These are phyloP conservation scores for Parietichytrium sp. DNA, from an alignment of 108 stramenopile species.

Conservation along the genomic window DNA sequence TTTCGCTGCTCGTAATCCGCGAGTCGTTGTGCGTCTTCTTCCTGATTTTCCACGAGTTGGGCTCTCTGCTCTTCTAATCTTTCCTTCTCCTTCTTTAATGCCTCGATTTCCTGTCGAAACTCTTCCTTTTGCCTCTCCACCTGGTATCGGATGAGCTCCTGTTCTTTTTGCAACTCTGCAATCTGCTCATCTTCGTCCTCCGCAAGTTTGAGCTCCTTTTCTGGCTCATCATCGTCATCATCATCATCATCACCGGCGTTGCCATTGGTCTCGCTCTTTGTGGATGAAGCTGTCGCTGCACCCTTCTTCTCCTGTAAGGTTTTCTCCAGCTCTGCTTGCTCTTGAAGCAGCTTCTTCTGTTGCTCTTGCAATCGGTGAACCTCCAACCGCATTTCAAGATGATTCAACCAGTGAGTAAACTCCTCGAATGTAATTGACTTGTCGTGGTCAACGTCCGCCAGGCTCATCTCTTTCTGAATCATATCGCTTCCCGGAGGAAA, in stretches of 20 bases:
- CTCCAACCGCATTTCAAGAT: background rate
- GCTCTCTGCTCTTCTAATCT: background rate
- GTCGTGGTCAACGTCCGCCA: background rate
- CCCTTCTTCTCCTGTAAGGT: no score
- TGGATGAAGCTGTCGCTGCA: no score
- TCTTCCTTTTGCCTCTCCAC: background rate
- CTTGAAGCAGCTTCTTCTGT: background rate
- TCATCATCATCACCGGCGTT: no score
- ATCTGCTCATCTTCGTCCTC: background rate
- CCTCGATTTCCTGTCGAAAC: slow-evolving; percentile 5
- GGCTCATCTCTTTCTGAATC: background rate
- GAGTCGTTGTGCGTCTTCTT: background rate
- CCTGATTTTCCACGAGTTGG: background rate
- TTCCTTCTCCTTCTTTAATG: background rate
- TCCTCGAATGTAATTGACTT: slow-evolving; percentile 1
- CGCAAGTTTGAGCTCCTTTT: slow-evolving; percentile 35
- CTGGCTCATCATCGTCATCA: background rate
- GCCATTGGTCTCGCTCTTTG: no score
- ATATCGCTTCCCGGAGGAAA: background rate
- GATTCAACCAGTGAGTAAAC: slow-evolving; percentile 11
- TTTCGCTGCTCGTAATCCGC: slow-evolving; percentile 1
- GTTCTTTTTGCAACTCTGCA: background rate
- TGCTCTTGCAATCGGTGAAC: background rate
- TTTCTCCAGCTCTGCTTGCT: no score
- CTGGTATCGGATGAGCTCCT: background rate